Base-by-base conservation (phyloP, 495 filamentous ascomycete genomes). In the Aspergillus leporis region DNA sequence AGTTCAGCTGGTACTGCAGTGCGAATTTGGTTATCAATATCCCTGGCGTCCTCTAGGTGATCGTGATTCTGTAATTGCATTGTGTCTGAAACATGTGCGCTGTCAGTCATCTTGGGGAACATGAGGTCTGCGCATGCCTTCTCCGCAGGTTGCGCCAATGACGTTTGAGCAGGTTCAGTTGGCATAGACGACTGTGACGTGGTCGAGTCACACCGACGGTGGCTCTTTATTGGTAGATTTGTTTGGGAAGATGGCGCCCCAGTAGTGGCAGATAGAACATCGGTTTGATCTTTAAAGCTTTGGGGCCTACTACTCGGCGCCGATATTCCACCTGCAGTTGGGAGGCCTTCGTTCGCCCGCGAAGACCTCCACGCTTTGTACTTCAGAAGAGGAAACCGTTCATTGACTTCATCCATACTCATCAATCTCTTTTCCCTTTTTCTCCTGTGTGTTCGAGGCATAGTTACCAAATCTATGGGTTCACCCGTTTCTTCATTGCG, bases 351-450 rank as follows among this genome's bases (percentile, higher is more conserved):
- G 40, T 85, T 81, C 59, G 91, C 93, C 55, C 95, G 88, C 38
- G 83, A 83, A 13, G 91, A 83, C 56, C 93, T 86, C 94, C 95
- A 99, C 51, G 83, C 83, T 77, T 98, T 98, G 77, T 99, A 99
- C 74, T 98, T 98, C 47, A 85, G 85, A 66, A 96, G 82, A 0
- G 94, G 95, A 67, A 99, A 98, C 59, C 94, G 89, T 65, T 95
- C 92, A 68, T 99, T 97, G 43, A 98, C 94, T 71, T 99, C 94
- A 52, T 99, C 94, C 86, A 97, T 95, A 4, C 90, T 88, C 95
- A 99, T 97, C 60, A 99, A 71, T 69, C 96, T 98, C 81, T 98
- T 98, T 73, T 98, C 94, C 53, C 92, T 83, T 59, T 92, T 82
- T 65, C 94, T 83, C 28, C 94, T 83, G 68, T 94, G 92, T 19